Evolutionary conservation across 2,329 filamentous ascomycete genomes (phyloP).

Genomic region (Cytospora piceicola): DNA sequence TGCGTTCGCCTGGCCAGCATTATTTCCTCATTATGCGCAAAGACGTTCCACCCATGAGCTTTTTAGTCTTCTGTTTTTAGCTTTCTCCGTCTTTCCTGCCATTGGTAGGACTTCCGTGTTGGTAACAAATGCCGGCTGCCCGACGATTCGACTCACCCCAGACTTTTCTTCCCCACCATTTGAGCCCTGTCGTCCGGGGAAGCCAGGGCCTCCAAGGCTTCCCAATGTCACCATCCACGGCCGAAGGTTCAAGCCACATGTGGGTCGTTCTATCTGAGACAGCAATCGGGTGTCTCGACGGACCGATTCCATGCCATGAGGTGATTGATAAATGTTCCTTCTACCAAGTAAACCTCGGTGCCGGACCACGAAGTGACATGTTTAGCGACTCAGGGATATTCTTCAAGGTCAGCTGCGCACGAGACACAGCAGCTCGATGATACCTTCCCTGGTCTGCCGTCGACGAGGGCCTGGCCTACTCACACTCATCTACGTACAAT

Average conservation of each 20-base stretch:
- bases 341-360: slow-evolving; percentile 7
- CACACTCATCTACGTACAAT: not conserved
- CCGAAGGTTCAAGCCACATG: not conserved
- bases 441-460: slow-evolving; percentile 6
- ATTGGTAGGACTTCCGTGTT: slow-evolving; percentile 14
- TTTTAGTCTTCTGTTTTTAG: slow-evolving; percentile 1
- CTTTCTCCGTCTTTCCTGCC: slow-evolving; percentile 3
- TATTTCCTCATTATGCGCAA: not conserved
- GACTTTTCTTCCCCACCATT: slow-evolving; percentile 15
- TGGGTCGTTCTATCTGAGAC: slow-evolving; percentile 14
- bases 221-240: not conserved
- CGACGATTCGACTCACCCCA: slow-evolving; percentile 9
- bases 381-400: not conserved
- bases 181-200: slow-evolving; percentile 9
- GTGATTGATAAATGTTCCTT: slow-evolving; percentile 4
- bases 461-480: not conserved
- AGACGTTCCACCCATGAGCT: not conserved
- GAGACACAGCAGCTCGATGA: slow-evolving; percentile 20
- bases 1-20: slow-evolving; percentile 4
- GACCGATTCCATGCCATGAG: slow-evolving; percentile 34
- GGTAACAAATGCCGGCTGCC: slow-evolving; percentile 16
- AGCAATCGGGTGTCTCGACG: slow-evolving; percentile 28
- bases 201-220: not conserved
- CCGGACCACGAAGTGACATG: slow-evolving; percentile 11
- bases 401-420: slow-evolving; percentile 15